Conservation (phyloP, 306 rosid species). For the Gleditsia sinensis region DNA sequence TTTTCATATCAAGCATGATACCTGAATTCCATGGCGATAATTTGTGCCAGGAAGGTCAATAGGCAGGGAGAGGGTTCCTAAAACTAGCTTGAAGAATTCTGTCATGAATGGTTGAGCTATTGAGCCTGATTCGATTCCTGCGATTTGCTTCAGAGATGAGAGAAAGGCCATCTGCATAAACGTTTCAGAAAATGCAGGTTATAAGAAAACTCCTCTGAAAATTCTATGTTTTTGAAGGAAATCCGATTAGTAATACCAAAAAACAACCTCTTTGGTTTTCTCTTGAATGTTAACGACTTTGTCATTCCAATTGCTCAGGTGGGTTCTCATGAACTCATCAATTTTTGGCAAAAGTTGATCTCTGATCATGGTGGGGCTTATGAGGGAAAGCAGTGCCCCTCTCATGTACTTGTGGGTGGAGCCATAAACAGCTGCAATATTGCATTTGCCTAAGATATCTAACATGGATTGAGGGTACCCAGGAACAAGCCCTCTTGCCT, state of each 20-base stretch:
- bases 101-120: conserved; percentile 54
- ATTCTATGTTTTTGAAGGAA: not conserved
- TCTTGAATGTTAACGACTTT: conserved; percentile 82
- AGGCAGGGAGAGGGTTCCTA: conserved; percentile 90
- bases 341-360: conserved; percentile 78
- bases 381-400: conserved; percentile 80
- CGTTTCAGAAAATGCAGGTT: not conserved
- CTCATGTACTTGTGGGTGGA: conserved; percentile 91
- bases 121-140: conserved; percentile 63
- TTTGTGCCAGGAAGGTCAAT: conserved; percentile 92
- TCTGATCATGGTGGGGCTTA: conserved; percentile 71
- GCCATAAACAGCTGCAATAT: conserved; percentile 98
- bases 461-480: conserved; percentile 97
- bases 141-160: conserved; percentile 82
- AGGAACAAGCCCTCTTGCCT: conserved; percentile 91
- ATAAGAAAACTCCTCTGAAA: not conserved
- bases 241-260: conserved; percentile 14
- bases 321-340: conserved; percentile 78
- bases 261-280: conserved; percentile 75
- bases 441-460: conserved; percentile 84
- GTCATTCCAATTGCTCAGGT: conserved; percentile 62
- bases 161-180: conserved; percentile 80
- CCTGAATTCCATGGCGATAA: conserved; percentile 78
- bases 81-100: conserved; percentile 86
- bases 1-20: conserved; percentile 24